A percentile compares a stretch with the other conserved stretches of the same genome.
These are phyloP conservation scores for Hyphopichia burtonii DNA, from an alignment of 1,139 yeast species.

Conservation along the genomic window DNA sequence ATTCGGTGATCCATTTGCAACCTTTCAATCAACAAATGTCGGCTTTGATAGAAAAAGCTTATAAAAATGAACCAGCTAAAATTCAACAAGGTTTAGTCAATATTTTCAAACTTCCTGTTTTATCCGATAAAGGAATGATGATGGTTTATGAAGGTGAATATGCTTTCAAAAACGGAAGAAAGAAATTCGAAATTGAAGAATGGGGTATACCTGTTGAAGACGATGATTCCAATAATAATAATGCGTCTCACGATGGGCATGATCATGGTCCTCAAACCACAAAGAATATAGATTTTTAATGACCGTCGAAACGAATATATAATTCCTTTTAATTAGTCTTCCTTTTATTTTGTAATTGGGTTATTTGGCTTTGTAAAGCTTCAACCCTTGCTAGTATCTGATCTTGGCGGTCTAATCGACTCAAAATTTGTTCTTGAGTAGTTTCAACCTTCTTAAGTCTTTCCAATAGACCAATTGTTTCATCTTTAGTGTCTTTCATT, in stretches of 20 bases:
- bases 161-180: slow-evolving; percentile 82
- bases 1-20: slow-evolving; percentile 70
- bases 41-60: slow-evolving; percentile 63
- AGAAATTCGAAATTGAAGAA: slow-evolving; percentile 79
- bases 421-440: slow-evolving; percentile 13
- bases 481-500: not conserved
- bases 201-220: slow-evolving; percentile 97
- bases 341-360: not conserved
- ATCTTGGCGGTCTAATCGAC: slow-evolving; percentile 9
- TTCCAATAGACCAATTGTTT: no score
- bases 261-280: slow-evolving; percentile 27
- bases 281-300: slow-evolving; percentile 36
- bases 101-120: slow-evolving; percentile 65
- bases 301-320: not conserved
- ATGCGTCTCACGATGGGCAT: slow-evolving; percentile 6
- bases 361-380: slow-evolving; percentile 4
- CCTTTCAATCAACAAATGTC: slow-evolving; percentile 81
- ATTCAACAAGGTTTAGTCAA: slow-evolving; percentile 86
- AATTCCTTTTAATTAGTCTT: not conserved
- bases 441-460: slow-evolving; percentile 11
- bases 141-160: slow-evolving; percentile 70
- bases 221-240: slow-evolving; percentile 43
- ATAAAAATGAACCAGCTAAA: slow-evolving; percentile 69
- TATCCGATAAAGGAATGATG: slow-evolving; percentile 82
- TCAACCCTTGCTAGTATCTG: not conserved